phyloP scores from a whole-genome alignment of 2,329 filamentous ascomycete genomes.

The Trematosphaeria pertusa region DNA sequence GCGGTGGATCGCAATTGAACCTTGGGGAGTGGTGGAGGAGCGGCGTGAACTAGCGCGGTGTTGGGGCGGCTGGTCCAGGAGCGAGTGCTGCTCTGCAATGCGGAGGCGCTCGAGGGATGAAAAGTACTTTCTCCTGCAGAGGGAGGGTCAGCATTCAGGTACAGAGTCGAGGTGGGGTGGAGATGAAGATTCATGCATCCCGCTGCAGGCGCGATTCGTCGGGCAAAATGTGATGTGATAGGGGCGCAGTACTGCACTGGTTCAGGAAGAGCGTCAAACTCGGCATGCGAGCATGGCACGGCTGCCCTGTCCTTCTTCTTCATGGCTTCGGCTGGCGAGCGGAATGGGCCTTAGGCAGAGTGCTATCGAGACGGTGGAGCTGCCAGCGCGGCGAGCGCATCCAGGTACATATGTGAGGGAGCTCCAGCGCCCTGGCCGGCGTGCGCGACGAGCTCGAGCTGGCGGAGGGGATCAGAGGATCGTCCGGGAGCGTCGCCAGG shows the following conservation, averaged over 20 bases:
- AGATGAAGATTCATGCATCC: conserved; percentile 31
- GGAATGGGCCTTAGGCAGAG: background rate
- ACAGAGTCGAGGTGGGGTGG: conserved; percentile 31
- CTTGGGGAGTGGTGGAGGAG: conserved; percentile 36
- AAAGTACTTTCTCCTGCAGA: conserved; percentile 69
- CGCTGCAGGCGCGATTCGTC: conserved; percentile 25
- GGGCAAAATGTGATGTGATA: conserved; percentile 24
- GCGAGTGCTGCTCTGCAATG: conserved; percentile 62
- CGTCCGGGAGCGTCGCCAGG: background rate
- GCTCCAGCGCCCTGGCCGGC: conserved; percentile 16
- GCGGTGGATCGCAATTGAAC: conserved; percentile 25
- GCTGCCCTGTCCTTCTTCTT: conserved; percentile 31
- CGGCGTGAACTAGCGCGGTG: conserved; percentile 38
- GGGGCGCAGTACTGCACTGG: conserved; percentile 50
- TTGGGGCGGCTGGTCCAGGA: conserved; percentile 29
- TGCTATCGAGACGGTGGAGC: too few relatives aligned
- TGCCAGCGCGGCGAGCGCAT: too few relatives aligned
- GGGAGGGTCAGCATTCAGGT: conserved; percentile 38
- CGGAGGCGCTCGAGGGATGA: conserved; percentile 74
- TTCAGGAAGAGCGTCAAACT: conserved; percentile 51
- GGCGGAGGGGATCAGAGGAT: background rate
- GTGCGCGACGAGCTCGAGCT: conserved; percentile 18
- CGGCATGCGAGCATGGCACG: conserved; percentile 43
- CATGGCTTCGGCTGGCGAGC: conserved; percentile 32
- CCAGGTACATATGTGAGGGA: too few relatives aligned